Evolutionary conservation across 2,329 filamentous ascomycete species (phyloP).

Genomic region (Pseudonectria buxi): DNA sequence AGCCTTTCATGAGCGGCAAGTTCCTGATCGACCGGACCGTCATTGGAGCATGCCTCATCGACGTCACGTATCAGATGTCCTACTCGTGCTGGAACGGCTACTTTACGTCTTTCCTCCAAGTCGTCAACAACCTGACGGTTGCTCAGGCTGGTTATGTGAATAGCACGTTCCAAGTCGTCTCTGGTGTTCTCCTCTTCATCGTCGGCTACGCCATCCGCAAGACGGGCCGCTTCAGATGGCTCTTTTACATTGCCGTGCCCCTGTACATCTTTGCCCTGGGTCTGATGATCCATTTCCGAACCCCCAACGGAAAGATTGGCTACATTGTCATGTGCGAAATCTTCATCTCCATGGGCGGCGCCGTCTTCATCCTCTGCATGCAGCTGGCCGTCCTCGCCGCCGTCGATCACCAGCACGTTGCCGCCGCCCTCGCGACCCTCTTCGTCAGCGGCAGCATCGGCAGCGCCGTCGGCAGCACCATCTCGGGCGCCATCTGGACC

Average conservation of each 20-base stretch:
- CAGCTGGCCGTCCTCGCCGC: constrained; percentile 53
- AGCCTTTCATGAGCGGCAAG: constrained; percentile 48
- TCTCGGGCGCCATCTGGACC: constrained; percentile 37
- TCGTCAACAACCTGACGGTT: constrained; percentile 38
- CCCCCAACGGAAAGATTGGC: constrained; percentile 33
- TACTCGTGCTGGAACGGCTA: constrained; percentile 50
- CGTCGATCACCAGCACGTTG: constrained; percentile 47
- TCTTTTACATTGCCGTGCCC: constrained; percentile 37
- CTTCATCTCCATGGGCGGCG: constrained; percentile 45
- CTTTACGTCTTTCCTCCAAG: constrained; percentile 50
- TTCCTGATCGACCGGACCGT: constrained; percentile 47
- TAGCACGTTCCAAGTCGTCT: constrained; percentile 46
- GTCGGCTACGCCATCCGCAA: constrained; percentile 40
- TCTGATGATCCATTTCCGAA: constrained; percentile 29
- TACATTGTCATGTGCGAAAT: constrained; percentile 49
- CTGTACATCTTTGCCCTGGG: constrained; percentile 48
- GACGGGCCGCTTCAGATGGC: constrained; percentile 43
- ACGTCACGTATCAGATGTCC: constrained; percentile 38
- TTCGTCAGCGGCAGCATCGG: constrained; percentile 39
- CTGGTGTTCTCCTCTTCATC: constrained; percentile 40
- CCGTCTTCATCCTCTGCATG: constrained; percentile 46
- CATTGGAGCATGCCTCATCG: constrained; percentile 41
- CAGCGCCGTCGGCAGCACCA: constrained; percentile 38
- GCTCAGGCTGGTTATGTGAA: constrained; percentile 40
- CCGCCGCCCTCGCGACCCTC: constrained; percentile 40